A percentile compares a stretch with the other conserved stretches of the same genome.
These are phyloP conservation scores for Monosporozyma siamensis DNA, from an alignment of 805 yeast species.

Conservation along the genomic window DNA sequence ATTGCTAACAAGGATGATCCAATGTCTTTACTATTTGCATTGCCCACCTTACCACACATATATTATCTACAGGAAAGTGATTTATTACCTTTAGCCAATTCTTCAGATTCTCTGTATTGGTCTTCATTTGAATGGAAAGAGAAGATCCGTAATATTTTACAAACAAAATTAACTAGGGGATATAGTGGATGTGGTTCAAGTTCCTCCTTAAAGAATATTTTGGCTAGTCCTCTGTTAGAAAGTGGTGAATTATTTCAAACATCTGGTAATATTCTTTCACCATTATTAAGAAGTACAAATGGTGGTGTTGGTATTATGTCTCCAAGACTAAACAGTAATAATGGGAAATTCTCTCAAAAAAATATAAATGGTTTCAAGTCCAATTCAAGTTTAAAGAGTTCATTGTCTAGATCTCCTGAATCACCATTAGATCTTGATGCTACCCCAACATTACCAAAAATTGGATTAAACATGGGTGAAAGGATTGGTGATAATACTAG, in stretches of 20 bases:
- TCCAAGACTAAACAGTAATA: not conserved
- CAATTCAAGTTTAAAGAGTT: not conserved
- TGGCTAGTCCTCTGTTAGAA: constrained; percentile 39
- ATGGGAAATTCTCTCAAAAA: not conserved
- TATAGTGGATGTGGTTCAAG: constrained; percentile 72
- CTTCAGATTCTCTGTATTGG: constrained; percentile 41
- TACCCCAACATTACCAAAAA: not conserved
- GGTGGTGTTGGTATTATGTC: constrained; percentile 1
- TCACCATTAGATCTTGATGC: constrained; percentile 1
- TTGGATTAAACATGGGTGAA: not conserved
- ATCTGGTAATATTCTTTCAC: constrained; percentile 4
- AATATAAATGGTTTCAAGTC: not conserved
- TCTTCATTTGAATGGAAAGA: constrained; percentile 48
- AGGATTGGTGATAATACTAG: not conserved
- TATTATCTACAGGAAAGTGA: constrained; percentile 56
- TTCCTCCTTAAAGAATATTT: constrained; percentile 53
- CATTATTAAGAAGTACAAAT: constrained; percentile 3
- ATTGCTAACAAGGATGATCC: constrained; percentile 47
- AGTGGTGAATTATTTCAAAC: constrained; percentile 27
- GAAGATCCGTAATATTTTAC: constrained; percentile 46
- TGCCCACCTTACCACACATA: constrained; percentile 65
- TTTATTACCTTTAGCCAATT: constrained; percentile 34
- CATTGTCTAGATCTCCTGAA: constrained; percentile 1
- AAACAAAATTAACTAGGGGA: constrained; percentile 45
- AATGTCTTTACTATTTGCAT: constrained; percentile 53